phyloP scores from a whole-genome alignment of 352 stramenopile genomes.

The Saprolegnia diclina region DNA sequence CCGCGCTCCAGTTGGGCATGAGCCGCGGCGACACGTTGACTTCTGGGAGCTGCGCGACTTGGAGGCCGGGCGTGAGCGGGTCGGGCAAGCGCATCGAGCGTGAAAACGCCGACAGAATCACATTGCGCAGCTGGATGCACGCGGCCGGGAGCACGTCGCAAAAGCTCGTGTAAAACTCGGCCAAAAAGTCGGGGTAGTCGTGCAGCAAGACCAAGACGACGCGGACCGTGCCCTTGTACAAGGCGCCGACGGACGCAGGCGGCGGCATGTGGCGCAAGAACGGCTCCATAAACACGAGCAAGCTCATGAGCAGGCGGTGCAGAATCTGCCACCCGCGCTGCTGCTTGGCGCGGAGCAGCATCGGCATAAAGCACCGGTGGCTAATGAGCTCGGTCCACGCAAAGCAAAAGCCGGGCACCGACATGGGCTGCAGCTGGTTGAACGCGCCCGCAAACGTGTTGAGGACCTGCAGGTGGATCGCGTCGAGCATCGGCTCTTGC shows the following conservation, averaged over 20 bases:
- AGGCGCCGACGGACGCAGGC: slow-evolving; percentile 85
- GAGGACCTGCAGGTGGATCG: slow-evolving; percentile 92
- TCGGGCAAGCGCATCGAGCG: slow-evolving; percentile 96
- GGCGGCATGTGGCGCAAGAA: slow-evolving; percentile 89
- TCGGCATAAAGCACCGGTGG: slow-evolving; percentile 97
- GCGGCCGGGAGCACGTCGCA: slow-evolving; percentile 96
- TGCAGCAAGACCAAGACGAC: slow-evolving; percentile 98
- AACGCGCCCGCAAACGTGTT: slow-evolving; percentile 96
- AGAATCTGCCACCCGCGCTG: slow-evolving; percentile 96
- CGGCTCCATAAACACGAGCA: slow-evolving; percentile 97
- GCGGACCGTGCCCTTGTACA: slow-evolving; percentile 98
- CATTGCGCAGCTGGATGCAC: slow-evolving; percentile 97
- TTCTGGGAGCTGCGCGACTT: slow-evolving; percentile 96
- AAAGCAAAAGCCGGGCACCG: slow-evolving; percentile 96
- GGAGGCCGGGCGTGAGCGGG: slow-evolving; percentile 96
- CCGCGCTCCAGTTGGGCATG: slow-evolving; percentile 90
- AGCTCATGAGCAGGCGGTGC: slow-evolving; percentile 95
- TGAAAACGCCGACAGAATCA: slow-evolving; percentile 97
- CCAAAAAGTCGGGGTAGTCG: slow-evolving; percentile 98
- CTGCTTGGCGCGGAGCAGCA: slow-evolving; percentile 90
- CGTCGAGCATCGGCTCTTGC: slow-evolving; percentile 90
- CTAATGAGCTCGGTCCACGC: slow-evolving; percentile 98
- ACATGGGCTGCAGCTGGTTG: slow-evolving; percentile 94
- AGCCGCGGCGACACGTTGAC: slow-evolving; percentile 92
- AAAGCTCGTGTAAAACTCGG: slow-evolving; percentile 97